phyloP scores from a whole-genome alignment of 768 basidiomycete species.

The Tricholoma furcatifolium region DNA sequence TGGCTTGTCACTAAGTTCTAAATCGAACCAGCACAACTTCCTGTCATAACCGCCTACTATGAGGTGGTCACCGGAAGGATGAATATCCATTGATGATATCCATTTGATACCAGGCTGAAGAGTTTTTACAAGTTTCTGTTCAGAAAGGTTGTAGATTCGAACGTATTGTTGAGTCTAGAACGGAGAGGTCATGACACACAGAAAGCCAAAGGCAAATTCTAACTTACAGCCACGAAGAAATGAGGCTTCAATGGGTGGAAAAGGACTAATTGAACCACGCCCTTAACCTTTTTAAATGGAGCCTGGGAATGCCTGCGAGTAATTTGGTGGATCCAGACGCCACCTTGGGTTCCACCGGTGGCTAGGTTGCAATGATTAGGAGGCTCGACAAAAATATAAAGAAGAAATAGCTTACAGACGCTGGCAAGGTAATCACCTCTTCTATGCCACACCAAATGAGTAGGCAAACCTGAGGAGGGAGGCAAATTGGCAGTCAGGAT shows the following conservation, averaged over 20 bases:
- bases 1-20: constrained; percentile 94
- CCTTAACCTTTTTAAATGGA: constrained; percentile 95
- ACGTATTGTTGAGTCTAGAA: constrained; percentile 93
- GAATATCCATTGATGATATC: constrained; percentile 97
- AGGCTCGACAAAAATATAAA: constrained; percentile 6
- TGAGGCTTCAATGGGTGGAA: constrained; percentile 96
- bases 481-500: constrained; percentile 64
- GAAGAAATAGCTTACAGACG: constrained; percentile 67
- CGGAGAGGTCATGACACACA: constrained; percentile 12
- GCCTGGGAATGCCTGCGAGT: constrained; percentile 94
- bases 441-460: constrained; percentile 89
- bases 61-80: constrained; percentile 93
- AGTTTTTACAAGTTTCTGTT: constrained; percentile 93
- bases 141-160: constrained; percentile 90
- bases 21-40: constrained; percentile 98
- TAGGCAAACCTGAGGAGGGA: constrained; percentile 64
- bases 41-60: constrained; percentile 98
- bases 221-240: constrained; percentile 94
- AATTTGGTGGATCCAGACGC: constrained; percentile 95
- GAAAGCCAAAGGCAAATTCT: constrained; percentile 4
- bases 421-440: constrained; percentile 95
- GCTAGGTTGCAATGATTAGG: constrained; percentile 36
- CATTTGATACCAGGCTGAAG: constrained; percentile 91
- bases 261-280: constrained; percentile 82
- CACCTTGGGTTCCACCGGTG: constrained; percentile 67